phyloP scores from a whole-genome alignment of 2,329 filamentous ascomycete species.

The Colletotrichum acutatum region DNA sequence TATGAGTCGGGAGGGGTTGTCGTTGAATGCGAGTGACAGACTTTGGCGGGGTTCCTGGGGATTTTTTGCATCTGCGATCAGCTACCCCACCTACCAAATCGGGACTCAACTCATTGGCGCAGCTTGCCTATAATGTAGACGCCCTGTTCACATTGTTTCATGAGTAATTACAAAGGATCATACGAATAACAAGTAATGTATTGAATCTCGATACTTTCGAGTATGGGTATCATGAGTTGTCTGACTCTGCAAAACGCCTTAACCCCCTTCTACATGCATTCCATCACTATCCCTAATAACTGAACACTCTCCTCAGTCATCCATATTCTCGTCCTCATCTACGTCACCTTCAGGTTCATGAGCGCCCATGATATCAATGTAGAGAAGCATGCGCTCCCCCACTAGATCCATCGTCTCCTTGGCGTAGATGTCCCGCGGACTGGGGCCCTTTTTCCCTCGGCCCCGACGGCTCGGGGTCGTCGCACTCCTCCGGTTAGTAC shows the following conservation, averaged over 20 bases:
- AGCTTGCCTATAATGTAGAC: background rate
- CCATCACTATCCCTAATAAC: too few species aligned
- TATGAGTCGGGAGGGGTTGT: background rate
- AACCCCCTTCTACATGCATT: too few species aligned
- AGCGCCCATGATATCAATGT: slow-evolving; percentile 29
- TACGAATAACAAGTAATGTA: background rate
- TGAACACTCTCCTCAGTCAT: slow-evolving; percentile 1
- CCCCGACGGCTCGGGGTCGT: slow-evolving; percentile 37
- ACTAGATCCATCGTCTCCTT: slow-evolving; percentile 57
- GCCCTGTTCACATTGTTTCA: background rate
- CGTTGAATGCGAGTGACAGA: background rate
- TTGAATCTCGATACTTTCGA: background rate
- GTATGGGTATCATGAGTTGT: slow-evolving; percentile 20
- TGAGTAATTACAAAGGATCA: background rate
- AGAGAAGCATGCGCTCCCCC: slow-evolving; percentile 50
- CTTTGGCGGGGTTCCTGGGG: slow-evolving; percentile 9
- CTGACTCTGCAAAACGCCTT: background rate
- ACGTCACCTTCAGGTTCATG: background rate
- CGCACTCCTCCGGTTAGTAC: slow-evolving; percentile 45
- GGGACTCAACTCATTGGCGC: background rate
- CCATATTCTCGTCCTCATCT: slow-evolving; percentile 16
- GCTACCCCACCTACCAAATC: slow-evolving; percentile 12
- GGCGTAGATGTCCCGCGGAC: slow-evolving; percentile 52
- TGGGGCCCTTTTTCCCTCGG: slow-evolving; percentile 40
- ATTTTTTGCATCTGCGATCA: background rate